phyloP scores from a whole-genome alignment of 2,329 filamentous ascomycete genomes.

The Hortaea werneckii region DNA sequence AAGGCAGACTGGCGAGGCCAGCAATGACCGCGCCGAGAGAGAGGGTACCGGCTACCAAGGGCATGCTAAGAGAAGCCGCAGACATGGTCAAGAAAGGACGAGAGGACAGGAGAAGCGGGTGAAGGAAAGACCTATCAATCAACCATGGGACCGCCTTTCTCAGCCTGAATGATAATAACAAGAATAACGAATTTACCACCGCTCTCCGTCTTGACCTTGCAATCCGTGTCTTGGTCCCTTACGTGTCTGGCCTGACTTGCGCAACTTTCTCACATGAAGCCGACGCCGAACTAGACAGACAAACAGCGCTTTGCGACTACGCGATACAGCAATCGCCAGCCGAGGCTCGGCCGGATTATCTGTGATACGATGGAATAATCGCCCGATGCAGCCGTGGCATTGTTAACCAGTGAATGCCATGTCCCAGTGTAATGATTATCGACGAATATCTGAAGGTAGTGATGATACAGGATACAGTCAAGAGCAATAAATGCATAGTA shows the following conservation, averaged over 20 bases:
- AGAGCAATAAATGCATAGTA: too few species aligned
- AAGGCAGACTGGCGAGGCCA: slow-evolving; percentile 15
- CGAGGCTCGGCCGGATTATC: background rate
- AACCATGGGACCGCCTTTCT: background rate
- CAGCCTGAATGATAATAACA: background rate
- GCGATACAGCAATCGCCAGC: background rate
- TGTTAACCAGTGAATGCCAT: background rate
- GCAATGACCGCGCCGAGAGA: slow-evolving; percentile 14
- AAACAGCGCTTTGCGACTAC: background rate
- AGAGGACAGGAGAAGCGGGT: background rate
- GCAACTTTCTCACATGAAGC: background rate
- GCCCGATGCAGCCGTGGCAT: background rate
- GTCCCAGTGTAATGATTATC: too few species aligned
- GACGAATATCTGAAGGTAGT: too few species aligned
- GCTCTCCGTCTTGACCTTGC: too few species aligned
- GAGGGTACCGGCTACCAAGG: slow-evolving; percentile 19
- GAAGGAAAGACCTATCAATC: background rate
- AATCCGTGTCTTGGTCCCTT: too few species aligned
- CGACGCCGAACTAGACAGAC: background rate
- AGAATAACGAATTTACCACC: background rate
- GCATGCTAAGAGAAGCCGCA: slow-evolving; percentile 18
- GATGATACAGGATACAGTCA: too few species aligned
- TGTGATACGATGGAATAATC: background rate
- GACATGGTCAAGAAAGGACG: slow-evolving; percentile 18
- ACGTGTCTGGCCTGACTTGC: background rate